Evolutionary conservation across 1,284 basidiomycete species (phyloP).

Genomic region (Anthracocystis panici-leucophaei): DNA sequence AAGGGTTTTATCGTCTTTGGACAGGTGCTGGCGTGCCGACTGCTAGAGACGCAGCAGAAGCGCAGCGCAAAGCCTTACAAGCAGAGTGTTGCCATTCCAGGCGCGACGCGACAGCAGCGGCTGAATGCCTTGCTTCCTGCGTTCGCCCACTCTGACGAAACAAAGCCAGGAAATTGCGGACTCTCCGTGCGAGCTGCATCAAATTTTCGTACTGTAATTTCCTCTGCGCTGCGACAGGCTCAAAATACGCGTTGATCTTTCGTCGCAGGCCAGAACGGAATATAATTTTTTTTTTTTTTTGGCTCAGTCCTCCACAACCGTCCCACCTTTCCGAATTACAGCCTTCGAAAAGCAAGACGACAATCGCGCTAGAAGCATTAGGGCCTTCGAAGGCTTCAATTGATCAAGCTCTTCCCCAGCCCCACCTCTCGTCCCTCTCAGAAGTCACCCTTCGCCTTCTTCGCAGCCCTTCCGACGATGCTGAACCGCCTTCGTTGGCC

Average conservation of each 20-base stretch:
- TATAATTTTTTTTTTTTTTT: too few relatives aligned
- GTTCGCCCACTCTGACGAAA: background rate
- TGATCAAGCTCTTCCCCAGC: background rate
- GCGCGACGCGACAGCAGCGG: constrained; percentile 26
- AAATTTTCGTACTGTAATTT: background rate
- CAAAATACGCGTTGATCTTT: constrained; percentile 24
- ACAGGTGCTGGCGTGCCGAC: constrained; percentile 11
- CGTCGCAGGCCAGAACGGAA: background rate
- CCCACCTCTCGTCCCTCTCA: background rate
- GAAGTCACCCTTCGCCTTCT: background rate
- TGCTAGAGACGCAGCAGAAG: background rate
- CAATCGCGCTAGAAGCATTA: background rate
- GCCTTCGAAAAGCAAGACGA: constrained; percentile 9
- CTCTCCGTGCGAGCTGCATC: constrained; percentile 5
- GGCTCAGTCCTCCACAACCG: background rate
- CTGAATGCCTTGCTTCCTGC: background rate
- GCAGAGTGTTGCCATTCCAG: constrained; percentile 16
- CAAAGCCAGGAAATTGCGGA: background rate
- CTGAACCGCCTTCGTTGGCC: background rate
- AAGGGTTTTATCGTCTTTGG: constrained; percentile 48
- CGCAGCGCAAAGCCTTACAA: constrained; percentile 6
- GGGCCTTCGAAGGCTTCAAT: constrained; percentile 23
- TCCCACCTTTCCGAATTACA: background rate
- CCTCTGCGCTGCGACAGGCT: background rate
- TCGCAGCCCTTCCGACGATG: background rate